Evolutionary conservation across 352 stramenopile species (phyloP).

Genomic region (Phytophthora vignae): DNA sequence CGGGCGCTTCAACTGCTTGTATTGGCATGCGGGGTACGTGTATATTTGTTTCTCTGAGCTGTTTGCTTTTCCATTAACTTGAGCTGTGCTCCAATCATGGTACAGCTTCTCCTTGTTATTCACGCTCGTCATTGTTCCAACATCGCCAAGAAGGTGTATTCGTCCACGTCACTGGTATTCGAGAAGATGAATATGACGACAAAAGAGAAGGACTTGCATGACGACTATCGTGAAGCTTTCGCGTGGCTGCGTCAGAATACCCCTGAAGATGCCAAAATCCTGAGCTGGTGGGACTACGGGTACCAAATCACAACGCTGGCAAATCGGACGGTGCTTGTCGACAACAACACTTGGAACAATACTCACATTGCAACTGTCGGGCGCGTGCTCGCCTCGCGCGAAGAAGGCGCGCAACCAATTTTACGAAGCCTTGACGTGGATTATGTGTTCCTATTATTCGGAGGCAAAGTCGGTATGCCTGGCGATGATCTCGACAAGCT

Average conservation of each 20-base stretch:
- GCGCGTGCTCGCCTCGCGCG: constrained; percentile 72
- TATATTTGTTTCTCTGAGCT: background rate
- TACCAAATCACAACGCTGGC: constrained; percentile 86
- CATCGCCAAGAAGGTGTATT: constrained; percentile 79
- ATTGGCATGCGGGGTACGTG: constrained; percentile 65
- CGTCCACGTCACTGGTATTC: constrained; percentile 81
- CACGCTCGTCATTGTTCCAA: constrained; percentile 69
- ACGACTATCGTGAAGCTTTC: constrained; percentile 89
- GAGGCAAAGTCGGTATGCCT: constrained; percentile 67
- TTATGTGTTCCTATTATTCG: constrained; percentile 85
- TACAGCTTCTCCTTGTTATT: constrained; percentile 71
- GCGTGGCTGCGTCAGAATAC: constrained; percentile 85
- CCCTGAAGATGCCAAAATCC: constrained; percentile 65
- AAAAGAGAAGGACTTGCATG: constrained; percentile 50
- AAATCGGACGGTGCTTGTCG: constrained; percentile 90
- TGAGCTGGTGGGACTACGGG: constrained; percentile 91
- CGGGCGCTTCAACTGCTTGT: constrained; percentile 51
- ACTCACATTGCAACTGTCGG: constrained; percentile 96
- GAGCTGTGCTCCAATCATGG: constrained; percentile 5
- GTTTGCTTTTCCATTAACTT: background rate
- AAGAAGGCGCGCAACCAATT: constrained; percentile 78
- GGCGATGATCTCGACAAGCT: constrained; percentile 95
- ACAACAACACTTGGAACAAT: constrained; percentile 99
- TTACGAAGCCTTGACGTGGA: constrained; percentile 80
- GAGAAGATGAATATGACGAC: constrained; percentile 66